A percentile compares a stretch with the other conserved stretches of the same genome.
phyloP scores from a whole-genome alignment of 768 basidiomycete species.

The Boletus rubroflammeus region DNA sequence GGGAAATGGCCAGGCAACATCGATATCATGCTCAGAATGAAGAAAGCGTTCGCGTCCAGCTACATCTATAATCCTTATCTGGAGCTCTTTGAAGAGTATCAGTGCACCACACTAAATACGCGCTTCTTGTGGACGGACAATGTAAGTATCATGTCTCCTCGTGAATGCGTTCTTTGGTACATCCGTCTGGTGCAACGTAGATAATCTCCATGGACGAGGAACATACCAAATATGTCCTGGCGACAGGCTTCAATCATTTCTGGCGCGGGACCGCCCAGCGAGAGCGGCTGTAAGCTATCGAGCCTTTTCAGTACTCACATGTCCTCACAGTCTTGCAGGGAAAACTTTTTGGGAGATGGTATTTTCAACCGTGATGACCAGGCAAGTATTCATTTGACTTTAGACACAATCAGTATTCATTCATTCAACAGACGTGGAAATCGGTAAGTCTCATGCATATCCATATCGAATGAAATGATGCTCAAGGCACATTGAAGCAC shows the following conservation, averaged over 20 bases:
- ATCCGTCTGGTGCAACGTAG: slow-evolving; percentile 30
- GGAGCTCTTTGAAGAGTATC: slow-evolving; percentile 66
- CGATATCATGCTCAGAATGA: slow-evolving; percentile 58
- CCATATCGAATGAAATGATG: background rate
- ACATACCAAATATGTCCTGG: slow-evolving; percentile 59
- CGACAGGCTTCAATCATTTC: slow-evolving; percentile 65
- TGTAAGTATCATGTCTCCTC: slow-evolving; percentile 39
- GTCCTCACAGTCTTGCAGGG: slow-evolving; percentile 27
- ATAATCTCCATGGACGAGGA: slow-evolving; percentile 75
- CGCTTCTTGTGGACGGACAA: slow-evolving; percentile 67
- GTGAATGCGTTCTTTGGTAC: background rate
- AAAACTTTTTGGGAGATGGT: slow-evolving; percentile 62
- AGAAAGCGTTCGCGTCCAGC: slow-evolving; percentile 50
- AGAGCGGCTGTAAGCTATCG: slow-evolving; percentile 54
- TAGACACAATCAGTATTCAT: slow-evolving; percentile 3
- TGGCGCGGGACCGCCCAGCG: slow-evolving; percentile 64
- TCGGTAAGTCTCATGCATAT: slow-evolving; percentile 38
- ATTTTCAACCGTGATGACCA: slow-evolving; percentile 79
- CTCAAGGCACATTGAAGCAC: slow-evolving; percentile 41
- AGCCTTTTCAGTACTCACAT: background rate
- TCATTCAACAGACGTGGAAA: slow-evolving; percentile 51
- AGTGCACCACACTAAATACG: slow-evolving; percentile 66
- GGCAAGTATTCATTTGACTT: slow-evolving; percentile 32
- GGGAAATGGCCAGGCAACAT: slow-evolving; percentile 80
- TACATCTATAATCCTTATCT: slow-evolving; percentile 64